Evolutionary conservation across 768 basidiomycete genomes (phyloP).

Genomic region (Kwoniella bestiolae): DNA sequence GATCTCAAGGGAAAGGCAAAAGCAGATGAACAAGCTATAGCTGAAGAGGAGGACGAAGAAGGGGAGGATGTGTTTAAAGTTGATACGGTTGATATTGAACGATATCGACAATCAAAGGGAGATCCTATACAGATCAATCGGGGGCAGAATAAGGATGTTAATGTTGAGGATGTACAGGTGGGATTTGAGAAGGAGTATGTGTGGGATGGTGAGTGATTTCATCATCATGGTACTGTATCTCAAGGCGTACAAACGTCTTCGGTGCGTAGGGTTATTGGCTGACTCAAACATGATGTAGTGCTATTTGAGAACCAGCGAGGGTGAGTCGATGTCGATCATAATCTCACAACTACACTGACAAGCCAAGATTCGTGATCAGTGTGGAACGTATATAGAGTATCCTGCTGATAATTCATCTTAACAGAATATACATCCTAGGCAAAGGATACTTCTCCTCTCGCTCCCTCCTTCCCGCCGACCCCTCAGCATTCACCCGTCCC

Average conservation of each 20-base stretch:
- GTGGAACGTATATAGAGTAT: no score
- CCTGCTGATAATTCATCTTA: neutral
- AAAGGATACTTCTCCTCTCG: slow-evolving; percentile 48
- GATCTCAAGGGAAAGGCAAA: slow-evolving; percentile 5
- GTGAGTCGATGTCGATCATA: slow-evolving; percentile 11
- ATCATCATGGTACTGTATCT: no score
- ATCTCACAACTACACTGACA: no score
- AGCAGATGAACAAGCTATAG: slow-evolving; percentile 22
- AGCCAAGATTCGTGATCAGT: no score
- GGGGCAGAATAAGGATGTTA: slow-evolving; percentile 15
- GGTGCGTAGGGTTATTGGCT: neutral
- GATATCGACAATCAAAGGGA: slow-evolving; percentile 16
- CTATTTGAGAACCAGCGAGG: slow-evolving; percentile 54
- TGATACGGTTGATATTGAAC: slow-evolving; percentile 26
- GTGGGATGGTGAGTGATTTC: slow-evolving; percentile 48
- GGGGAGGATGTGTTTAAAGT: slow-evolving; percentile 3
- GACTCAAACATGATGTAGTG: slow-evolving; percentile 25
- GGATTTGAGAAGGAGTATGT: slow-evolving; percentile 36
- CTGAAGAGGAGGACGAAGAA: slow-evolving; percentile 17
- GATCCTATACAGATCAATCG: slow-evolving; percentile 22
- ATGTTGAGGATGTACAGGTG: slow-evolving; percentile 15
- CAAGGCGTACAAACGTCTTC: no score
- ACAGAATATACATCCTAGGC: slow-evolving; percentile 43
- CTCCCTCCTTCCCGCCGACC: slow-evolving; percentile 46
- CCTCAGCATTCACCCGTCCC: slow-evolving; percentile 47